Evolutionary conservation across 1,284 basidiomycete genomes (phyloP).

Genomic region (Fomitopsis betulina): DNA sequence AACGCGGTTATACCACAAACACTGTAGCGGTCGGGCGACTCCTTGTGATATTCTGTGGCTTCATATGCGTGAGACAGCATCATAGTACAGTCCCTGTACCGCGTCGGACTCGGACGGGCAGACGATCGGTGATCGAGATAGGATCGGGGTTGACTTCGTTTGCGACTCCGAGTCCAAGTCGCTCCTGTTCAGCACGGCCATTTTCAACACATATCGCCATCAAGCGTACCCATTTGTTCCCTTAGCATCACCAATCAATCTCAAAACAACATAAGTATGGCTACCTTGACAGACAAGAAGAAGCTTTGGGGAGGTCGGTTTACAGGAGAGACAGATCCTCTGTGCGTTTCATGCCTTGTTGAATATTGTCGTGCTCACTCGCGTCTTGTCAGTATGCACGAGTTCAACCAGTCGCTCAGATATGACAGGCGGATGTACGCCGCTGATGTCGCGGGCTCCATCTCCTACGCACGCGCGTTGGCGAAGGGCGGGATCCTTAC

Average conservation of each 20-base stretch:
- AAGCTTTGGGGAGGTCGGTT: constrained; percentile 90
- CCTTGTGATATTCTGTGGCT: too few species aligned
- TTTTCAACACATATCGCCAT: background rate
- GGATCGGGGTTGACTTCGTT: background rate
- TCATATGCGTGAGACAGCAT: too few species aligned
- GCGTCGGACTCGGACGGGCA: background rate
- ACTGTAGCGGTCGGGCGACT: background rate
- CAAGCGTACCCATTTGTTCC: background rate
- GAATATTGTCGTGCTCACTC: background rate
- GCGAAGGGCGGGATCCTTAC: constrained; percentile 78
- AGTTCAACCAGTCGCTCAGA: constrained; percentile 91
- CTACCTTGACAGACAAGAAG: constrained; percentile 65
- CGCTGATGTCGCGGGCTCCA: constrained; percentile 91
- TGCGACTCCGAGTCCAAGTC: background rate
- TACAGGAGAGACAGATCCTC: constrained; percentile 82
- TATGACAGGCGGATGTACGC: constrained; percentile 95
- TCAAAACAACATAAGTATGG: constrained; percentile 31
- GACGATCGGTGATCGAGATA: background rate
- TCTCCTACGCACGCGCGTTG: constrained; percentile 91
- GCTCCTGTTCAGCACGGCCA: too few species aligned
- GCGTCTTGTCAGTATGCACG: constrained; percentile 71
- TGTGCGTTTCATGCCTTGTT: constrained; percentile 44
- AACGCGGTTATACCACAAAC: background rate
- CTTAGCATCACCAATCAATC: background rate
- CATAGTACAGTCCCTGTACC: too few species aligned